Conservation (phyloP, 2,329 filamentous ascomycete species). For the Malbranchea zuffiana region DNA sequence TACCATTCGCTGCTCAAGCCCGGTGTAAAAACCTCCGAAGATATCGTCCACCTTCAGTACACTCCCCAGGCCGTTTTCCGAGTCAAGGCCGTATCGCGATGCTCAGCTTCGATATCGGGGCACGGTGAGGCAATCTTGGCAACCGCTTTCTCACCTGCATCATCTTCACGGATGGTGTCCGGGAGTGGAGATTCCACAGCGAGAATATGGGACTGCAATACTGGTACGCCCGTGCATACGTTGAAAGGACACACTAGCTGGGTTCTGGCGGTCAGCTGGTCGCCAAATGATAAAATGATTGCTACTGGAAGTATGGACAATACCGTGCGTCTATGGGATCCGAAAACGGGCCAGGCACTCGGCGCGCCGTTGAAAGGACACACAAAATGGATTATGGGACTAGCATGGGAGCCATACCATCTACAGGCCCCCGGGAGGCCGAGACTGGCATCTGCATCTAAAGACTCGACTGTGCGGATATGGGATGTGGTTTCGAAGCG, state of each 20-base stretch:
- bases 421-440: constrained; percentile 62
- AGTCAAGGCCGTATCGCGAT: constrained; percentile 82
- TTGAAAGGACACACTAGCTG: constrained; percentile 79
- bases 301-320: constrained; percentile 92
- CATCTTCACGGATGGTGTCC: constrained; percentile 67
- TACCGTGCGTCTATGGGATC: constrained; percentile 79
- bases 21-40: constrained; percentile 47
- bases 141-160: constrained; percentile 71
- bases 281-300: constrained; percentile 67
- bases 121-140: constrained; percentile 86
- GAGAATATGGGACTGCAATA: constrained; percentile 89
- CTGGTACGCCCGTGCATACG: constrained; percentile 58
- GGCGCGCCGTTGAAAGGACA: constrained; percentile 72
- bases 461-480: constrained; percentile 77
- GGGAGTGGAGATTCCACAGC: constrained; percentile 87
- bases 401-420: constrained; percentile 92
- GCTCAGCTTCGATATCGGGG: constrained; percentile 76
- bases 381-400: constrained; percentile 73
- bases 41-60: constrained; percentile 51
- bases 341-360: constrained; percentile 63
- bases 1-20: constrained; percentile 44
- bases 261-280: constrained; percentile 81
- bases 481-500: constrained; percentile 72
- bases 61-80: constrained; percentile 85
- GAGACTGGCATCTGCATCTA: constrained; percentile 74